Base-by-base conservation (phyloP, 805 yeast species). In the Zygotorulaspora florentina region DNA sequence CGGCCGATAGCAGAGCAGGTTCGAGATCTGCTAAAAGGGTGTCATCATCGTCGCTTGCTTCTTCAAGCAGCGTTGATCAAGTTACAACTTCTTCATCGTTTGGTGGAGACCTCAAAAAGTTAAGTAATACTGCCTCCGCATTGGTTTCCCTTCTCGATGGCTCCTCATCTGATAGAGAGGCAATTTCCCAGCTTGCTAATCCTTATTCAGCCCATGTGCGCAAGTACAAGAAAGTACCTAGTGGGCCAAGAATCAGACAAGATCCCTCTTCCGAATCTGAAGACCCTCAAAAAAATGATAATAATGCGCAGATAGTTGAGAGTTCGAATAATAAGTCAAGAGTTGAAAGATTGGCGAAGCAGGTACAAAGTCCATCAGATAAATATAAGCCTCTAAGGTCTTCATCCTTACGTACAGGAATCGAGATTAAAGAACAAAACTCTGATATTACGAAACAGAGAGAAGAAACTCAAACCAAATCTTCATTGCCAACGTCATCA, bases 101-200 rank as follows among this genome's bases (percentile, higher is more conserved):
- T n/a, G 7, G 30, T 17, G 13, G 50, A 18, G 31, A 48, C 12
- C 36, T 10, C 9, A 64, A 66, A 48, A 67, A 65, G 47, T 44
- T 72, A 43, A 74, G 78, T 50, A 69, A 67, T 29, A 72, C 81
- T 0, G 81, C 81, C 1, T 65, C 75, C 42, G 73, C 80, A 1
- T 61, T 77, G 39, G 57, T 76, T 35, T 73, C 79, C 3, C 60
- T 74, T 35, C 54, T 75, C n/a, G 72, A 69, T 28, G 57, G 55
- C n/a, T 54, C 56, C 7, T 59, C 55, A 8, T n/a, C 43, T 2
- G 42, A 17, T 45, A 48, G 34, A 35, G 50, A 36, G 20, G 35
- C 45, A 37, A 25, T 46, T 12, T 48, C 58, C n/a, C 47, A 54
- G 17, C 56, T 67, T 27, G 68, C 73, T 11, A 74, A 75, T 50